These are phyloP conservation scores for Carex parvula DNA, from an alignment of 176 grass and related monocot species.

Conservation along the genomic window DNA sequence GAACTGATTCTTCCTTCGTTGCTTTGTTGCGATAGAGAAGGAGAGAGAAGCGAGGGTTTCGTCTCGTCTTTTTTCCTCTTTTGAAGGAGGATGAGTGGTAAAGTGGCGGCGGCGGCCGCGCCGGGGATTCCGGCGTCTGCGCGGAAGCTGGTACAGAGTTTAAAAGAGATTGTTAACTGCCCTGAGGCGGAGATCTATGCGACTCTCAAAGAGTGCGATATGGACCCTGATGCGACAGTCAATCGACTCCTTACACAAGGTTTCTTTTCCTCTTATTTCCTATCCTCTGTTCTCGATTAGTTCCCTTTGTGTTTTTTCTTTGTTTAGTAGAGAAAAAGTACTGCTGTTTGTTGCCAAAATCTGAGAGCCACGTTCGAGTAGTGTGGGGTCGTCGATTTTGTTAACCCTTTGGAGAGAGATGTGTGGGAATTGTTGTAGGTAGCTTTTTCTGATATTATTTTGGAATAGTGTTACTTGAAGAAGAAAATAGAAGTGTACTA, in stretches of 20 bases:
- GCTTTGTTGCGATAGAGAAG: not conserved
- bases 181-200: slow-evolving; percentile 94
- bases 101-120: slow-evolving; percentile 37
- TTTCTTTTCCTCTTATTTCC: not conserved
- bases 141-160: slow-evolving; percentile 80
- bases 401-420: not conserved
- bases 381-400: not conserved
- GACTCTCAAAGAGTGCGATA: slow-evolving; percentile 88
- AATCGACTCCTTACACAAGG: slow-evolving; percentile 94
- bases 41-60: slow-evolving; percentile 7
- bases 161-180: slow-evolving; percentile 99
- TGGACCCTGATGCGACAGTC: slow-evolving; percentile 94
- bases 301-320: not conserved
- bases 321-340: not conserved
- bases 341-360: not conserved
- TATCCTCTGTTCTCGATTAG: not conserved
- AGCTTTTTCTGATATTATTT: not conserved
- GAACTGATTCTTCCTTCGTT: not conserved
- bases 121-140: slow-evolving; percentile 52
- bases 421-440: not conserved
- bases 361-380: not conserved
- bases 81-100: slow-evolving; percentile 18
- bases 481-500: not conserved
- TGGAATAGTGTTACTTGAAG: not conserved
- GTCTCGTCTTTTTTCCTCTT: slow-evolving; percentile 13